Evolutionary conservation across 805 yeast genomes (phyloP).

Genomic region (Candida quercuum): DNA sequence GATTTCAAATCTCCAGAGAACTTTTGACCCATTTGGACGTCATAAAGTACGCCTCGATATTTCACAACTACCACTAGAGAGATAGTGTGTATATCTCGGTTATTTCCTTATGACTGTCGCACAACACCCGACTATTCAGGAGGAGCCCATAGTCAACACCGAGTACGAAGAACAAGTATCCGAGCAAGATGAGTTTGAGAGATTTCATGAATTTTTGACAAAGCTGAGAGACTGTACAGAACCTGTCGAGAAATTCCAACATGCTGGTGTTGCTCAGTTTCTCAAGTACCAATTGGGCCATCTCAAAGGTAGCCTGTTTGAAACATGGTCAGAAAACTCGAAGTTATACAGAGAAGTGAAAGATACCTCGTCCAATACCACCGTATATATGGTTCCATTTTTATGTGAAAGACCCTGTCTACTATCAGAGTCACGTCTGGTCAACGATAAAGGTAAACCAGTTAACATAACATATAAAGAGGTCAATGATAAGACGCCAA

Average conservation of each 20-base stretch:
- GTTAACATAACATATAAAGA: conserved; percentile 18
- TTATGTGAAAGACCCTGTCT: conserved; percentile 18
- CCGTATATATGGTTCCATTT: conserved; percentile 15
- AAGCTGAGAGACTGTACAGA: neutral
- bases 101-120: too few relatives aligned
- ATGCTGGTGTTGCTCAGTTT: conserved; percentile 18
- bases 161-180: neutral
- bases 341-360: conserved; percentile 16
- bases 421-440: conserved; percentile 15
- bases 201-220: conserved; percentile 1
- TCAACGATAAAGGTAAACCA: conserved; percentile 18
- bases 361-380: conserved; percentile 17
- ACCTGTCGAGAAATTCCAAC: conserved; percentile 7
- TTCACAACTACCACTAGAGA: too few relatives aligned
- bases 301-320: conserved; percentile 16
- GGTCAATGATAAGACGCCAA: conserved; percentile 14
- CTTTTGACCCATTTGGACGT: too few relatives aligned
- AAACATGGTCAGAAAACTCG: conserved; percentile 7
- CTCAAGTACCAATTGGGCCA: conserved; percentile 18
- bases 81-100: too few relatives aligned
- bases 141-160: too few relatives aligned
- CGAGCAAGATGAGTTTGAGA: neutral
- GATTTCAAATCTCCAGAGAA: too few relatives aligned
- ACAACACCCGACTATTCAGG: too few relatives aligned
- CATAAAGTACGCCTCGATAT: too few relatives aligned